Evolutionary conservation across 2,329 filamentous ascomycete genomes (phyloP).

Genomic region (Beauveria caledonica): DNA sequence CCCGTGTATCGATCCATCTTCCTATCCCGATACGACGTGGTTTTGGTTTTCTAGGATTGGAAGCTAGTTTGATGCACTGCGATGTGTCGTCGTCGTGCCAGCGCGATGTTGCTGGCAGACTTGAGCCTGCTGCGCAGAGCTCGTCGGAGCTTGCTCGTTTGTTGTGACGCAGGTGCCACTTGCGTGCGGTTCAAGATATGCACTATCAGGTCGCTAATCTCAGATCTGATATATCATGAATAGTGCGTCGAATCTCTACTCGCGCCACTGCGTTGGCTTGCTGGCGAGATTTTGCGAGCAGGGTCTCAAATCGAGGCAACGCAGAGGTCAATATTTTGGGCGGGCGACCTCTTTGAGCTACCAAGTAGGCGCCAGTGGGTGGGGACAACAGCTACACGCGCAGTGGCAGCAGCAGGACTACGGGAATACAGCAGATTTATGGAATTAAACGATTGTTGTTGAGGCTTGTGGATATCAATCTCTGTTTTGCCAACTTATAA

Average conservation of each 20-base stretch:
- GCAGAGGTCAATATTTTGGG: conserved; percentile 1
- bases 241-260: background rate
- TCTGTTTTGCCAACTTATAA: no score
- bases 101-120: conserved; percentile 3
- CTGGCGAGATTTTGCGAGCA: background rate
- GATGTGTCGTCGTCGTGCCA: background rate
- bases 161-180: background rate
- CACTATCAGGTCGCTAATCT: background rate
- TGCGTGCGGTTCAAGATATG: background rate
- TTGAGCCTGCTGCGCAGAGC: background rate
- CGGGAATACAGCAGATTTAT: no score
- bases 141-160: background rate
- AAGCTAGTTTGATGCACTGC: background rate
- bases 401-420: background rate
- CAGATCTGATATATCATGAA: background rate
- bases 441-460: no score
- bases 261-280: background rate
- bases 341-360: conserved; percentile 1
- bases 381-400: background rate
- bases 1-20: background rate
- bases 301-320: background rate
- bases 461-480: no score
- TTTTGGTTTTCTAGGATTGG: background rate
- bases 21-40: background rate
- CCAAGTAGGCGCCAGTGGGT: background rate